Conservation (phyloP, 495 filamentous ascomycete species). For the Penicillium manginii region DNA sequence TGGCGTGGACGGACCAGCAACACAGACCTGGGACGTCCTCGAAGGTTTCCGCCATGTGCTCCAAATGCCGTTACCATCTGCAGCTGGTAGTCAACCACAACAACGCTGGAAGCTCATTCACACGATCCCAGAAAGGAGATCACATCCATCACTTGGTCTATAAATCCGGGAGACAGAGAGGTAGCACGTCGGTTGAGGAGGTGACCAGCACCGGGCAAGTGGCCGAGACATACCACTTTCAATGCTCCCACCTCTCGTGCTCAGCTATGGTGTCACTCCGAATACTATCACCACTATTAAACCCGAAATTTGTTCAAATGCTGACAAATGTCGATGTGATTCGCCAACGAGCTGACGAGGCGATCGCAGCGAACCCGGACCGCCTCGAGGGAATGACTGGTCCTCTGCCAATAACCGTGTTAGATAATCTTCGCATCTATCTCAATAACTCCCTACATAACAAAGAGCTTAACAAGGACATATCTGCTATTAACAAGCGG, state of each 20-base stretch:
- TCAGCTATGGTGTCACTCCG: slow-evolving; percentile 57
- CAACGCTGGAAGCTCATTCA: slow-evolving; percentile 20
- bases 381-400: slow-evolving; percentile 57
- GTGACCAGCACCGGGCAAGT: slow-evolving; percentile 38
- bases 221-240: slow-evolving; percentile 52
- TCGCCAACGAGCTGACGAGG: slow-evolving; percentile 53
- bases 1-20: slow-evolving; percentile 42
- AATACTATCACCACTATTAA: slow-evolving; percentile 57
- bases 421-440: slow-evolving; percentile 63
- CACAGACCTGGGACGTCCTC: slow-evolving; percentile 43
- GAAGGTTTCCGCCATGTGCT: slow-evolving; percentile 59
- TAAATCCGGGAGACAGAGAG: slow-evolving; percentile 37
- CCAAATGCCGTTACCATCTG: slow-evolving; percentile 59
- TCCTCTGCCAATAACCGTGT: slow-evolving; percentile 51
- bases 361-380: slow-evolving; percentile 58
- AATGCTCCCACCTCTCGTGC: slow-evolving; percentile 64
- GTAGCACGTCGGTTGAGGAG: slow-evolving; percentile 26
- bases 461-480: slow-evolving; percentile 49
- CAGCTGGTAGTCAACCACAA: slow-evolving; percentile 52
- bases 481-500: slow-evolving; percentile 70
- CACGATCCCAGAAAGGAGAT: slow-evolving; percentile 13
- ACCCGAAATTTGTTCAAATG: slow-evolving; percentile 49
- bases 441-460: slow-evolving; percentile 62
- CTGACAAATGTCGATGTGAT: slow-evolving; percentile 61
- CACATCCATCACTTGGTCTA: slow-evolving; percentile 56